phyloP scores from a whole-genome alignment of 768 basidiomycete species.

The Trichaptum fuscoviolaceum region DNA sequence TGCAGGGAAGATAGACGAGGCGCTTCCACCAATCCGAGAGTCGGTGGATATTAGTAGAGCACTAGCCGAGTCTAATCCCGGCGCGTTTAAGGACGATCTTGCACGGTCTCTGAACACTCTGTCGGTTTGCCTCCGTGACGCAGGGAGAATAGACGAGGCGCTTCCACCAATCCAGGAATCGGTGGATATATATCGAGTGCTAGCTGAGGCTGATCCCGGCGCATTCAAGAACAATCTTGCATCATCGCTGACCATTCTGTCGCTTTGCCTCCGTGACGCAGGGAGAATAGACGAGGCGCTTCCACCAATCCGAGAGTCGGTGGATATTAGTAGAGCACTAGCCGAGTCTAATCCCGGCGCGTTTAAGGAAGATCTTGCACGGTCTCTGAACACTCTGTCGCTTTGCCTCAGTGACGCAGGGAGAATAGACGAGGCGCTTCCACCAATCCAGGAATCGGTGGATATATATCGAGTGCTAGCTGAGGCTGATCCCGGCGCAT shows the following conservation, averaged over 20 bases:
- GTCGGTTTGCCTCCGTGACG: slow-evolving; percentile 4
- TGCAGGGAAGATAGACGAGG: no score
- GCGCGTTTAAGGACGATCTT: no score
- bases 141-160: slow-evolving; percentile 8
- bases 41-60: no score
- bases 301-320: background rate
- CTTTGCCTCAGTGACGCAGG: slow-evolving; percentile 2
- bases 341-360: background rate
- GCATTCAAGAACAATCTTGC: slow-evolving; percentile 5
- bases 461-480: slow-evolving; percentile 8
- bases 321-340: background rate
- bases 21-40: no score
- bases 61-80: no score
- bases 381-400: slow-evolving; percentile 8
- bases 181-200: slow-evolving; percentile 4
- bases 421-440: slow-evolving; percentile 9
- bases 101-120: no score
- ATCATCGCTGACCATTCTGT: slow-evolving; percentile 6
- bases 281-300: slow-evolving; percentile 12
- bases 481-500: background rate
- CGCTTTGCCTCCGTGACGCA: slow-evolving; percentile 3
- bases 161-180: slow-evolving; percentile 10
- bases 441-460: slow-evolving; percentile 9
- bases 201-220: background rate
- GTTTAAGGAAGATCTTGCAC: slow-evolving; percentile 1